Percentiles rank a stretch among this genome's conserved stretches.
These are phyloP conservation scores for Capsicum chinense DNA, from an alignment of 257 asterid species.

Conservation along the genomic window DNA sequence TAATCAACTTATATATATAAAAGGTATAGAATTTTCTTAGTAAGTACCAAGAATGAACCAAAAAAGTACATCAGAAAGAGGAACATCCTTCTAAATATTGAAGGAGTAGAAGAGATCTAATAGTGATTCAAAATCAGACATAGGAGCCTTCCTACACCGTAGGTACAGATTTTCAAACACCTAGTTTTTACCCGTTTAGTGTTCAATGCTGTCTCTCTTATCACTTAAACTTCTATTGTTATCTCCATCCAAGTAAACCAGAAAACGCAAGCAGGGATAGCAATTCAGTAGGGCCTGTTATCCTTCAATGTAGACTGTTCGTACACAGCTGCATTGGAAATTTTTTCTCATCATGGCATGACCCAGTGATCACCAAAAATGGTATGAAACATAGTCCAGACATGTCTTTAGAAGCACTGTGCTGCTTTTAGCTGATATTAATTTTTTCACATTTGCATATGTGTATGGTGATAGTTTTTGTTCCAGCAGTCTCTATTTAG, in stretches of 20 bases:
- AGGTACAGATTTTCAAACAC: background rate
- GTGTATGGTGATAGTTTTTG: background rate
- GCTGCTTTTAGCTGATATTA: conserved; percentile 4
- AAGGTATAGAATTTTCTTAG: background rate
- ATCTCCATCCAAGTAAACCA: background rate
- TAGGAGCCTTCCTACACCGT: background rate
- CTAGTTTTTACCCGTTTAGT: background rate
- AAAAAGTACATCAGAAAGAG: background rate
- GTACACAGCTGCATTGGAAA: background rate
- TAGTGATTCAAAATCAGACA: background rate
- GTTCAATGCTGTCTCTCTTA: background rate
- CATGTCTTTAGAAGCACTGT: background rate
- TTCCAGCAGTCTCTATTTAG: background rate
- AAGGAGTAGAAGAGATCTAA: background rate
- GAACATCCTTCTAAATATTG: background rate
- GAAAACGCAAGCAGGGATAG: background rate
- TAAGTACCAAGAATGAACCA: background rate
- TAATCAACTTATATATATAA: background rate
- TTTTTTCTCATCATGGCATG: background rate
- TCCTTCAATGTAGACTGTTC: background rate
- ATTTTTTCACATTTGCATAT: background rate
- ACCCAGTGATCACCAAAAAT: background rate
- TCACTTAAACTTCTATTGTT: background rate
- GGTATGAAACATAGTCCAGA: background rate
- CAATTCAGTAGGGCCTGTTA: background rate